Conservation (phyloP, 768 basidiomycete genomes). For the Russula emetica region DNA sequence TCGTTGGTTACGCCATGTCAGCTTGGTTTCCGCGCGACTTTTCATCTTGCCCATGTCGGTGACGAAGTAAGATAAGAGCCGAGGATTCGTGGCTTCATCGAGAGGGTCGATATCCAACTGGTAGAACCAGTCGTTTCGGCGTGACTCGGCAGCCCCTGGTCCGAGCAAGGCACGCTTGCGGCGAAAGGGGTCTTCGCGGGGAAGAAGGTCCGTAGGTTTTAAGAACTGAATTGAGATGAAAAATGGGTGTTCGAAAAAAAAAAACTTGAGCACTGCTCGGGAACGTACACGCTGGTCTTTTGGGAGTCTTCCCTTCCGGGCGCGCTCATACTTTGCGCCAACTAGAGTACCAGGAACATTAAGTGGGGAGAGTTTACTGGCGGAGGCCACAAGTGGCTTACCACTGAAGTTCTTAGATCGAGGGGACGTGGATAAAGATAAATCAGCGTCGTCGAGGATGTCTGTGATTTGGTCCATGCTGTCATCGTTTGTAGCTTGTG, state of each 20-base stretch:
- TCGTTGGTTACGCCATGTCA: constrained; percentile 78
- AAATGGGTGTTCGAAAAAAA: constrained; percentile 3
- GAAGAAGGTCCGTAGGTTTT: constrained; percentile 44
- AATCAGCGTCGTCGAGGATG: constrained; percentile 11
- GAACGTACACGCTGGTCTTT: constrained; percentile 28
- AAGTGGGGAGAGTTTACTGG: neutral
- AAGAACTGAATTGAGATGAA: constrained; percentile 40
- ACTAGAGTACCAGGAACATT: neutral
- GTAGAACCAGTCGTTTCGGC: constrained; percentile 61
- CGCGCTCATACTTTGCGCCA: constrained; percentile 21
- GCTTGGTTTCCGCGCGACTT: constrained; percentile 58
- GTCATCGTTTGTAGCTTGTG: neutral
- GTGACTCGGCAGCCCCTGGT: constrained; percentile 52
- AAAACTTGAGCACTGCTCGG: neutral
- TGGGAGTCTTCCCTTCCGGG: constrained; percentile 20
- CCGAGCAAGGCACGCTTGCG: constrained; percentile 44
- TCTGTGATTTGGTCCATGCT: constrained; percentile 13
- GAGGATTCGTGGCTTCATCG: constrained; percentile 57
- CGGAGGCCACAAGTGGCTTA: neutral
- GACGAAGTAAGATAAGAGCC: constrained; percentile 54
- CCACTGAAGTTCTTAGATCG: constrained; percentile 8
- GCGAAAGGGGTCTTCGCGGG: constrained; percentile 29
- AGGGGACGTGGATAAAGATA: neutral
- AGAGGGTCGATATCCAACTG: constrained; percentile 72
- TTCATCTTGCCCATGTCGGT: constrained; percentile 79